Percentiles rank a stretch among this genome's conserved stretches.
Conservation (phyloP, 2,329 filamentous ascomycete species). For the Exophiala dermatitidis region DNA sequence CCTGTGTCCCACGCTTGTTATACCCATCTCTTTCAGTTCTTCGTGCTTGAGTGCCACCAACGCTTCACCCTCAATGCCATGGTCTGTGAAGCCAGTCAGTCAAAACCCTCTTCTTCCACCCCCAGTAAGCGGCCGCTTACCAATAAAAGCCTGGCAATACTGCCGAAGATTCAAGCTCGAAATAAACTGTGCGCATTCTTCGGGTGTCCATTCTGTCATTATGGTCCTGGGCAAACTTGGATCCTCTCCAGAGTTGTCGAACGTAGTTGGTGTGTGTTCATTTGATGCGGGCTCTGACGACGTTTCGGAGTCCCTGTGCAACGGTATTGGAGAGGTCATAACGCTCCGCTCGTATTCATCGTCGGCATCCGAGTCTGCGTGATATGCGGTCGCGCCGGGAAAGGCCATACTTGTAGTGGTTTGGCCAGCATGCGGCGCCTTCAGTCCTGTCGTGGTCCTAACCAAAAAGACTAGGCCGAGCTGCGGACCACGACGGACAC, state of each 20-base stretch:
- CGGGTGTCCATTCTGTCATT: constrained; percentile 60
- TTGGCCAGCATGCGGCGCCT: constrained; percentile 15
- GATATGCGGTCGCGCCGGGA: constrained; percentile 42
- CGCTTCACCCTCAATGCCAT: constrained; percentile 88
- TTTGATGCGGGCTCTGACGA: constrained; percentile 53
- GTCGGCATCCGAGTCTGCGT: constrained; percentile 58
- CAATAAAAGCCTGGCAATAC: constrained; percentile 75
- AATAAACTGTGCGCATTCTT: constrained; percentile 87
- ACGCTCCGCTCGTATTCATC: constrained; percentile 58
- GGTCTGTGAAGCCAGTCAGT: constrained; percentile 52
- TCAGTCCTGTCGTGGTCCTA: constrained; percentile 4
- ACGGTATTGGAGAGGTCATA: constrained; percentile 48
- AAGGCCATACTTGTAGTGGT: constrained; percentile 34
- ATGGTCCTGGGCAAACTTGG: constrained; percentile 49
- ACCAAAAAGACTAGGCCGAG: constrained; percentile 2
- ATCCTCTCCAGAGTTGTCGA: constrained; percentile 46
- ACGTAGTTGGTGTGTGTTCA: constrained; percentile 58
- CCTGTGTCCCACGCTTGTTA: constrained; percentile 85
- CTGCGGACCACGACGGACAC: not conserved
- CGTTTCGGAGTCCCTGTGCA: constrained; percentile 51
- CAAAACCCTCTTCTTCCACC: constrained; percentile 28
- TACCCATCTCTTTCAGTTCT: constrained; percentile 90
- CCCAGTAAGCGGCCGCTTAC: constrained; percentile 39
- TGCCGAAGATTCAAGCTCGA: constrained; percentile 70
- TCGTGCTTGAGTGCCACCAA: constrained; percentile 83